Conservation (phyloP, 495 filamentous ascomycete genomes). For the Aspergillus nanangensis region DNA sequence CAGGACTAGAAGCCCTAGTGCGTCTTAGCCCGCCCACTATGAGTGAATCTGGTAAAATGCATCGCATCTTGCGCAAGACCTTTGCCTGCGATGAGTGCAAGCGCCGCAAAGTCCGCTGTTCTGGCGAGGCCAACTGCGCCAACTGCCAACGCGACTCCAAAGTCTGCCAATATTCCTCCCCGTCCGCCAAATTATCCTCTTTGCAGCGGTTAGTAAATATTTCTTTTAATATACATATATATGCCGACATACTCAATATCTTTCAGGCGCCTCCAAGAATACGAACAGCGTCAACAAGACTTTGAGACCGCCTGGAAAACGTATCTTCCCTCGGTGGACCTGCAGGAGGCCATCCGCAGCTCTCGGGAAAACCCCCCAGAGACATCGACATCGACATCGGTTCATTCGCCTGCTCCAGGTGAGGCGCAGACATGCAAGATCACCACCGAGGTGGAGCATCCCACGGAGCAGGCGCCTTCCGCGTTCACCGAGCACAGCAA, state of each 20-base stretch:
- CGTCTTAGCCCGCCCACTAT: not conserved
- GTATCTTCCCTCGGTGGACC: conserved; percentile 14
- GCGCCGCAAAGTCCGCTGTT: conserved; percentile 18
- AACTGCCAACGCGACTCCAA: conserved; percentile 16
- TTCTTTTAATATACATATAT: not conserved
- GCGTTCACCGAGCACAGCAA: conserved; percentile 15
- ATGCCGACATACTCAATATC: not conserved
- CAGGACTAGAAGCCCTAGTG: too few species aligned
- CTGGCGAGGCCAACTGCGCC: conserved; percentile 15
- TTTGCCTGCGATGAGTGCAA: conserved; percentile 19
- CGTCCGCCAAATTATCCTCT: conserved; percentile 9
- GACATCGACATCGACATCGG: too few species aligned
- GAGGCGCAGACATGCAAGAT: not conserved
- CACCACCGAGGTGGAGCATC: conserved; percentile 8
- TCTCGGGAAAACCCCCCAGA: conserved; percentile 1
- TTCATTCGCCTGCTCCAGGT: too few species aligned
- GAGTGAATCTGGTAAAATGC: not conserved
- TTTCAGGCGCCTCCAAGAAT: conserved; percentile 13
- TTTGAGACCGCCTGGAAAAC: conserved; percentile 14
- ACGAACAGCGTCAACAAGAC: conserved; percentile 4
- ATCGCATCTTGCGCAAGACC: conserved; percentile 13
- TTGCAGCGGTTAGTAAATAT: conserved; percentile 13
- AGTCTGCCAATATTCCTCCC: conserved; percentile 16
- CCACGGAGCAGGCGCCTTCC: conserved; percentile 14
- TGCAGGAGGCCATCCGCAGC: conserved; percentile 13